Base-by-base conservation (phyloP, 805 yeast genomes). In the Saturnispora ahearnii region DNA sequence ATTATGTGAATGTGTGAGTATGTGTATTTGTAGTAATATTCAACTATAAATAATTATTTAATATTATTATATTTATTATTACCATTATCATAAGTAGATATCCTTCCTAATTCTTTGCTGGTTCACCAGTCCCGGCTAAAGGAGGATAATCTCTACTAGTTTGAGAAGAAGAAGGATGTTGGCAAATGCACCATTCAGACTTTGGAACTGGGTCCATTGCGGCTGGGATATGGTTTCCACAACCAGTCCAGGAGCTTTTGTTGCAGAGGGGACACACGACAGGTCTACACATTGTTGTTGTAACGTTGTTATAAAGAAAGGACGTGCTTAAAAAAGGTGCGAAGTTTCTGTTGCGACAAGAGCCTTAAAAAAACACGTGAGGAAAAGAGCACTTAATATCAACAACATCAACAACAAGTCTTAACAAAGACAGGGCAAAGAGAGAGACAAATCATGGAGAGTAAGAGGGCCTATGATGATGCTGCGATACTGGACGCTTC, bases 211-310 rank as follows among this genome's bases (percentile, higher is more conserved):
- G 51, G n/a, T 56, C 51, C 75, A 73, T 70, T 11, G 74, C 74
- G 1, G 54, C 22, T 10, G 74, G 68, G 37, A 73, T 63, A 53
- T 73, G 78, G 33, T 57, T 44, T 3, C 77, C 78, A 60, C 78
- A 73, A 13, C 78, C 78, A 29, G 57, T 57, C 77, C 77, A 73
- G 18, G 76, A 53, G 2, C 59, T 48, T 13, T 59, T 57, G 8
- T 54, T 44, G 53, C 74, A 71, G 26, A 49, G 50, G 6, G 66
- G 50, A 54, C 74, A 71, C 26, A 46, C 44, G 26, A 66, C 56
- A 44, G 70, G 62, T 57, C 63, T 65, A 55, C 74, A 70, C 74
- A 71, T 67, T 8, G 4, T 52, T 46, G 11, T 21, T 41, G 9
- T 34, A 13, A 31, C 18, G 5, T 53, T 45, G 13, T 18, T 44